Evolutionary conservation across 805 yeast genomes (phyloP), one percentile per base, ranked within the genome.

Genomic region (Yamadazyma philogaea): DNA sequence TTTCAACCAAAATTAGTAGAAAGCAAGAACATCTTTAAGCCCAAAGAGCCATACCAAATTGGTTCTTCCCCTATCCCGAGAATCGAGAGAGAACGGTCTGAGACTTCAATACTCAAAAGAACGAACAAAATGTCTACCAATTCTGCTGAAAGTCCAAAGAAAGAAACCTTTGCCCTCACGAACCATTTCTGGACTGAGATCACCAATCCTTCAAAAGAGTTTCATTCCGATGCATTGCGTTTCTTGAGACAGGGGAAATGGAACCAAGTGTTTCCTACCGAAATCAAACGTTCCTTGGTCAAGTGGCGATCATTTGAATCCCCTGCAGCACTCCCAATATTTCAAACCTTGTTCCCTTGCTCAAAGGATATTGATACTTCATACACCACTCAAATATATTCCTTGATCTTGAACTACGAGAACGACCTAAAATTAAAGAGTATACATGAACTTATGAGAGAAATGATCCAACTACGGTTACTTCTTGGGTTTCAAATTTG

Each of bases 301-400:
- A 90, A 90, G 56, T 93, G 99, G 99, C 78, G 87, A 40, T 90
- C 98, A 0, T 72, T 95, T 40, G 83, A 89, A 11, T 80, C 96
- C 0, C 99, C 99, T 0, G 97, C 98, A 0, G 84, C 95, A 6
- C 68, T 93, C 19, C 99, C 99, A 0, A 68, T 87, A 0, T 81
- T 88, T 2, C 81, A 95, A 0, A 78, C 84, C 1, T 72, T 83
- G 7, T 90, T 90, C 53, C 97, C 98, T 0, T 61, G 82, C 0
- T 64, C 72, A 10, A 68, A 71, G 4, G 89, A 87, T 44, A 81
- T 90, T 57, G 79, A 82, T 37, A 72, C 73, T 3, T 82, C 86
- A 47, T 91, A 82, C 60, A 79, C 86, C 1, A 82, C 87, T 52
- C 86, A 90, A 52, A 81, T 84, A n/a, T 95, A 93, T 57, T 86